Conservation (phyloP, 2,329 filamentous ascomycete species). For the Plenodomus tracheiphilus region DNA sequence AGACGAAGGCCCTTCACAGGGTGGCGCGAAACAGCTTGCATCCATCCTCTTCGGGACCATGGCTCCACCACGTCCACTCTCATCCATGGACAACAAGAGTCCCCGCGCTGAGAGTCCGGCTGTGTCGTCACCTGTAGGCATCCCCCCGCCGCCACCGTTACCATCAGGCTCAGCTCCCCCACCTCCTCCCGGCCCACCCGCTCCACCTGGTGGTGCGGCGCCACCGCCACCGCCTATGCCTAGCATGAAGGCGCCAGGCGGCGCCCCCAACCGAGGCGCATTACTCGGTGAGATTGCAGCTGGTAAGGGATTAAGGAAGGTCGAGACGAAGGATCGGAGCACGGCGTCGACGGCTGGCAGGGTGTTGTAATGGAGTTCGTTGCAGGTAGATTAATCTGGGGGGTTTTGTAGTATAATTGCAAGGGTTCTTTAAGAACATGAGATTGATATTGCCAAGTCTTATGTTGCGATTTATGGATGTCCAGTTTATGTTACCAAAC, state of each 20-base stretch:
- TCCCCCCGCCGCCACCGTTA: conserved; percentile 57
- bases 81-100: conserved; percentile 74
- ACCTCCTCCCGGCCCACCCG: conserved; percentile 55
- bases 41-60: conserved; percentile 97
- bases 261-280: conserved; percentile 52
- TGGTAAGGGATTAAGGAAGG: conserved; percentile 81
- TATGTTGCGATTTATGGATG: too few relatives aligned
- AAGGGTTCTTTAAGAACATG: too few relatives aligned
- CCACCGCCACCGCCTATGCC: conserved; percentile 52
- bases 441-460: too few relatives aligned
- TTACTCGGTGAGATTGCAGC: conserved; percentile 82
- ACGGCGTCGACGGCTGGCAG: conserved; percentile 71
- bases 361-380: conserved; percentile 52
- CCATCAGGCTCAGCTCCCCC: conserved; percentile 48
- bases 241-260: conserved; percentile 33
- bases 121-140: conserved; percentile 45
- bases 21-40: conserved; percentile 87
- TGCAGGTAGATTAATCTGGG: too few relatives aligned
- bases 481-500: too few relatives aligned
- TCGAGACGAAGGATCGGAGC: conserved; percentile 86
- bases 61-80: conserved; percentile 87
- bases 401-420: not conserved
- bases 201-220: conserved; percentile 42
- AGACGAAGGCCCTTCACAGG: conserved; percentile 76
- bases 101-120: conserved; percentile 49